Conservation (phyloP, 805 yeast genomes). For the Scheffersomyces lignosus region DNA sequence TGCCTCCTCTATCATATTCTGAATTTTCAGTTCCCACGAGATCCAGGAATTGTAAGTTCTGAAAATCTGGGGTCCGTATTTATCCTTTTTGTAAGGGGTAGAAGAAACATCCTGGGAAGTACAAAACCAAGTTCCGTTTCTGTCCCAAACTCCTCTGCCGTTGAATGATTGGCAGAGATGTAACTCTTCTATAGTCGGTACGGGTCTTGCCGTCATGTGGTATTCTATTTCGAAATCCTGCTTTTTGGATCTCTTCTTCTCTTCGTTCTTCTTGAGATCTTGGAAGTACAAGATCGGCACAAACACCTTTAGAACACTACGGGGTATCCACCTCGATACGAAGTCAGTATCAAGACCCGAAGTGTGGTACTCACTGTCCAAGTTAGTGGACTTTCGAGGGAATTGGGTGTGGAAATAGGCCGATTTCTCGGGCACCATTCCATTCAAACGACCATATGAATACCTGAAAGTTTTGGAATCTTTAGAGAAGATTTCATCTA, state of each 20-base stretch:
- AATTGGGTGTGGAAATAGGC: constrained; percentile 14
- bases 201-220: constrained; percentile 12
- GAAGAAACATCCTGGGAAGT: constrained; percentile 9
- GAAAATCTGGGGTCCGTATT: constrained; percentile 14
- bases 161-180: constrained; percentile 8
- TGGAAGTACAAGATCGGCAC: constrained; percentile 20
- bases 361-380: constrained; percentile 19
- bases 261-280: constrained; percentile 11
- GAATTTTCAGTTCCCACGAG: constrained; percentile 14
- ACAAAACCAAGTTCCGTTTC: constrained; percentile 21
- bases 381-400: constrained; percentile 17
- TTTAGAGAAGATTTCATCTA: constrained; percentile 12
- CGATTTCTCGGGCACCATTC: constrained; percentile 13
- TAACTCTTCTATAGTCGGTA: constrained; percentile 17
- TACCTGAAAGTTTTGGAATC: constrained; percentile 9
- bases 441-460: constrained; percentile 6
- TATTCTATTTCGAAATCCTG: neutral
- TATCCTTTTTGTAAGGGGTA: constrained; percentile 6
- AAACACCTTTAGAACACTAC: constrained; percentile 14
- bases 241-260: constrained; percentile 2
- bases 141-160: constrained; percentile 17
- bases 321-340: constrained; percentile 18
- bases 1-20: constrained; percentile 7
- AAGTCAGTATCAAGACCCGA: constrained; percentile 13
- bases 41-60: constrained; percentile 18